Evolutionary conservation across 1,139 yeast genomes (phyloP), one percentile per base, ranked within the genome.

Genomic region (Starmera stellimalicola): DNA sequence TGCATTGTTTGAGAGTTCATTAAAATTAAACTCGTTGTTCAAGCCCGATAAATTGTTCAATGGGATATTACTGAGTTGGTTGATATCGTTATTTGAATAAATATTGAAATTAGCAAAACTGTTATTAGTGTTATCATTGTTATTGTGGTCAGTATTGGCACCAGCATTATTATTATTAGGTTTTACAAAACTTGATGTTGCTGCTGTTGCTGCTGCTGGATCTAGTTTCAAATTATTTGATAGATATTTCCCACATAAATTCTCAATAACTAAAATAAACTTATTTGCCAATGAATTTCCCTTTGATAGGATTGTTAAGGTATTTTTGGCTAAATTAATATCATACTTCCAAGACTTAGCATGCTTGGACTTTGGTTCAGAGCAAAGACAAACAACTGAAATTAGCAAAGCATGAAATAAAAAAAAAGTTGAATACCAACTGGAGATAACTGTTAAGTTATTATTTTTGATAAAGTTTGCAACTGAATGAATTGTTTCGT

Each of bases 351-450:
- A 73, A 8, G 50, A 53, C 4, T 39, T 41, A 5, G 68, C 58
- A 40, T 63, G 63, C 31, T 63, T 61, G 6, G 71, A 58, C 9
- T 49, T 49, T 26, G 75, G 66, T 43, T 71, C 72, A 24, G 76
- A 56, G 43, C 73, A 64, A 16, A 71, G 52, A 41, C 76, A 72
- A 12, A 73, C 65, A 32, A 74, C 62, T 9, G 77, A 75, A 28
- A 73, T 70, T 37, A 73, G 54, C 15, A 70, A 65, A 1, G 81
- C 80, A 48, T 73, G 80, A 56, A 74, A 74, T 15, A 73, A 45
- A 49, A 73, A 77, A 49, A 73, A 76, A 0, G 77, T 69, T 4
- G 79, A 73, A 52, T 74, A 72, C 81, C 83, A 76, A 19, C 73
- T 67, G 5, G 73, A 59, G 20, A 71, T 58, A 16, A 67, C 61